Base-by-base conservation (phyloP, 768 basidiomycete species). In the Leccinum rimulosum region DNA sequence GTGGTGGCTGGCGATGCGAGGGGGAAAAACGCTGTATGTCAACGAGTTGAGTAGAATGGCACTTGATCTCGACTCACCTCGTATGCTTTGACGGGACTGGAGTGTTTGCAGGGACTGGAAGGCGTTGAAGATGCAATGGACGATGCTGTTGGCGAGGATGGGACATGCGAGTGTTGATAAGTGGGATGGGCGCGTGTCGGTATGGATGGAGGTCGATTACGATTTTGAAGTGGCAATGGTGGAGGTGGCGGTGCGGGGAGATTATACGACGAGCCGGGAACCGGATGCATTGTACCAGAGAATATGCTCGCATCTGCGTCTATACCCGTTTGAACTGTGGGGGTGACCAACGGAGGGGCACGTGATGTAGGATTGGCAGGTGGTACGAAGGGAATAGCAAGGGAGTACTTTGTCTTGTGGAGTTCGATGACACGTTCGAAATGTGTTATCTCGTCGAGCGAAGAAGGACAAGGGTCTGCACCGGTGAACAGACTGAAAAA, bases 401-500 rank as follows among this genome's bases (percentile, higher is more conserved):
- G 63, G 4, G 77, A 79, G 64, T 90, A 91, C 33, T 73, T 74
- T 1, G 74, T 77, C 60, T 74, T 71, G 66, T 88, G 88, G 6
- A 89, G 73, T 1, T 77, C 66, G 4, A 75, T 73, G 10, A 89
- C 87, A 5, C 60, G 66, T 51, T 76, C 73, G 76, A 82, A 82
- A 63, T 91, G 89, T 3, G 65, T 59, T 7, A 84, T 76, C 69
- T 91, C 86, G 4, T 88, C 86, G 61, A 84, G 84, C 0, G 71
- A 67, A 10, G 84, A 82, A 17, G 58, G 57, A 67, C 82, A 87
- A 27, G 59, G 65, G 22, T 74, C 84, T 87, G 57, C 53, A 6
- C 31, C 5, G 3, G 12, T 6, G 15, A 22, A 17, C 61, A 52
- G 9, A 4, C 19, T 6, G 50, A 7, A 15, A 43, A 17, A 47